phyloP scores from a whole-genome alignment of 108 stramenopile species.

The Fistulifera pelliculosa region DNA sequence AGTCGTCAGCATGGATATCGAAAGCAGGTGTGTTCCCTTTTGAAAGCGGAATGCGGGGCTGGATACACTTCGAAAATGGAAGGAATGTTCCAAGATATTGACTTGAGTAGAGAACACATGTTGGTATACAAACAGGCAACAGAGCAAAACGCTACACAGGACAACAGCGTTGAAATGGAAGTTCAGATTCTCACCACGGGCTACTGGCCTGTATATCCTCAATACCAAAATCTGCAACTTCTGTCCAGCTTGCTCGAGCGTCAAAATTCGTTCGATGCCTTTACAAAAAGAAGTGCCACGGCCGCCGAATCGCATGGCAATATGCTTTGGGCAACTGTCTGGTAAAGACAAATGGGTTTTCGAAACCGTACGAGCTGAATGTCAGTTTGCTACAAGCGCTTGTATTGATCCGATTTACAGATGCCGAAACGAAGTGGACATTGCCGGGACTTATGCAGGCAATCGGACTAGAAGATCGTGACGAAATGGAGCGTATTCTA shows the following conservation, averaged over 20 bases:
- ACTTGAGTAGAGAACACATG: constrained; percentile 86
- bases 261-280: constrained; percentile 54
- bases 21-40: constrained; percentile 85
- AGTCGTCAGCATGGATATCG: constrained; percentile 77
- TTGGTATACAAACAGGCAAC: constrained; percentile 56
- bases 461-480: constrained; percentile 81
- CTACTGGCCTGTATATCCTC: constrained; percentile 94
- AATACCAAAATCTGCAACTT: constrained; percentile 52
- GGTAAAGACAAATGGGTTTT: constrained; percentile 37
- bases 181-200: constrained; percentile 91
- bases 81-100: constrained; percentile 99
- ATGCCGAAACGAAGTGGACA: constrained; percentile 33
- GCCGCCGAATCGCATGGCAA: constrained; percentile 94
- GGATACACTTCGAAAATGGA: constrained; percentile 98
- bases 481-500: constrained; percentile 80
- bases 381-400: constrained; percentile 90
- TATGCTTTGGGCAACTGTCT: constrained; percentile 81
- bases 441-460: constrained; percentile 57
- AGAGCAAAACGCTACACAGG: constrained; percentile 6
- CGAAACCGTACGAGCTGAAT: constrained; percentile 58
- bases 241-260: constrained; percentile 46
- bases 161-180: constrained; percentile 60
- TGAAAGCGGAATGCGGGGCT: constrained; percentile 97
- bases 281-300: constrained; percentile 90
- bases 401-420: constrained; percentile 86